Evolutionary conservation across 2,329 filamentous ascomycete genomes (phyloP), one percentile per base, ranked within the genome.

Genomic region (Fusarium sublunatum): DNA sequence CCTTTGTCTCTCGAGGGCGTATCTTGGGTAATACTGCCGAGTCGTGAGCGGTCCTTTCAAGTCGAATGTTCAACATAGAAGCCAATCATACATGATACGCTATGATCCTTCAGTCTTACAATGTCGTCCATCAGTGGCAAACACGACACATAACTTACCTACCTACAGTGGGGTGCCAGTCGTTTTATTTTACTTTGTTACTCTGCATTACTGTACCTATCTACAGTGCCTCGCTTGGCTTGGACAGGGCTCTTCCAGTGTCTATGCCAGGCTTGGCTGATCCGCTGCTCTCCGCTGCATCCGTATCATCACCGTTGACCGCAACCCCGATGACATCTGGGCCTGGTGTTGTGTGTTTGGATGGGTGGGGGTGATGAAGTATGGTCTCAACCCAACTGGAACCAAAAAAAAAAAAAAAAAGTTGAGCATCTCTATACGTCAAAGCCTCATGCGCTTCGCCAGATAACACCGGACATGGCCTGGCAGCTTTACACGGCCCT

Each of bases 381-480:
- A 41, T 55, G 46, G 43, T 50, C 48, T 44, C 38, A 40, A 35
- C 42, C 58, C 44, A 61, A 61, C 46, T 52, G 42, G 31, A 40
- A 43, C 45, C 52, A 35, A 32, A 31, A 25, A 44, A 39, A 42
- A 42, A 25, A 48, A 26, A 29, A 12, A 19, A 12, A 13, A 50
- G 26, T 65, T 53, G 56, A 65, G 28, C 34, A 48, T 40, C 59
- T 46, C 49, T 58, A 34, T 49, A 59, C 53, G 39, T 51, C 53
- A 69, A 56, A 61, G 46, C 56, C 58, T 54, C 56, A 48, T 56
- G 56, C 54, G 60, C 54, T 68, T 58, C 54, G 57, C 65, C 61
- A 57, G 35, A 55, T 58, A 43, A 45, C 45, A 50, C 55, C 39
- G 41, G 44, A 43, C 34, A 53, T 45, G 45, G 52, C 52, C 54